These are phyloP conservation scores for Plasmodium gonderi DNA, from an alignment of 169 alveolate genomes.

Conservation along the genomic window DNA sequence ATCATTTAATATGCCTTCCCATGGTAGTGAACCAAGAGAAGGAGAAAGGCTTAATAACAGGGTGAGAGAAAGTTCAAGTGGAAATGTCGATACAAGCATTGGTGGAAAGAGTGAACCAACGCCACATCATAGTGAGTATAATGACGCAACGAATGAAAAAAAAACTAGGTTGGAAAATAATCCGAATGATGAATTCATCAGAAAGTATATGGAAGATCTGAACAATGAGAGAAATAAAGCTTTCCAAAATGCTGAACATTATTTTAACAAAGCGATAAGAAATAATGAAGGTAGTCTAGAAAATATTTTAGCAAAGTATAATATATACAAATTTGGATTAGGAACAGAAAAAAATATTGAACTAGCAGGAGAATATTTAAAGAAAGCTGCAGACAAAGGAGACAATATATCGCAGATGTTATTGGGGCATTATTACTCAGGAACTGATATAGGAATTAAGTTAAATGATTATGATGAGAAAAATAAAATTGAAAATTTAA, in stretches of 20 bases:
- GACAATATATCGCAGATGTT: constrained; percentile 87
- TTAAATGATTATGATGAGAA: constrained; percentile 85
- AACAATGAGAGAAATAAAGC: constrained; percentile 1
- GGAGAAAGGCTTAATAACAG: not conserved
- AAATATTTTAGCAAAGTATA: constrained; percentile 77
- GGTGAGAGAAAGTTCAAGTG: not conserved
- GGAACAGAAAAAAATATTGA: constrained; percentile 83
- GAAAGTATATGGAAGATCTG: constrained; percentile 19
- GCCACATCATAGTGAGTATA: too few species aligned
- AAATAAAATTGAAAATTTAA: constrained; percentile 76
- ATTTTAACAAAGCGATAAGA: constrained; percentile 63
- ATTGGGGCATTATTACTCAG: constrained; percentile 90
- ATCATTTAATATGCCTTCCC: too few species aligned
- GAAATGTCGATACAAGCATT: too few species aligned
- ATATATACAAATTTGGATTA: constrained; percentile 83
- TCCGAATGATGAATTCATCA: constrained; percentile 26
- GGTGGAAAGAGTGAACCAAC: too few species aligned
- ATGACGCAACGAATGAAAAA: too few species aligned
- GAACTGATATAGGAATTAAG: constrained; percentile 84
- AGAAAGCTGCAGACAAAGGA: constrained; percentile 88
- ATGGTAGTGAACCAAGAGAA: not conserved
- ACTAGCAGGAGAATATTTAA: constrained; percentile 85
- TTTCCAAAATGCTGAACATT: constrained; percentile 33
- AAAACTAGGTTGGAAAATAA: too few species aligned
- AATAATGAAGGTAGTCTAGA: constrained; percentile 46